Evolutionary conservation across 306 rosid species (phyloP).

Genomic region (Corylus avellana): DNA sequence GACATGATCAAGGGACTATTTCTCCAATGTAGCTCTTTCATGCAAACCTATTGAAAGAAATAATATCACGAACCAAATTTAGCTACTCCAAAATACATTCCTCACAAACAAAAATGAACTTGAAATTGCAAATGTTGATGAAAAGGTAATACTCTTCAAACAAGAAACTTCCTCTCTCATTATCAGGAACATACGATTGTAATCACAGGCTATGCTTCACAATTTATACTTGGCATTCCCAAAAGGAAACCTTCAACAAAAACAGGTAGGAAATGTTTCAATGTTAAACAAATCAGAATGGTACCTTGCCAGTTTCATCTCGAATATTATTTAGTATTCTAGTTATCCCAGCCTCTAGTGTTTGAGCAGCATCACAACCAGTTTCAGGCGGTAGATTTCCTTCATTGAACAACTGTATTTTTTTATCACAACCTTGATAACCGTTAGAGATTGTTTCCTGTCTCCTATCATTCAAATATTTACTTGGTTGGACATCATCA

Average conservation of each 20-base stretch:
- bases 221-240: not conserved
- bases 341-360: conserved; percentile 70
- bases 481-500: conserved; percentile 92
- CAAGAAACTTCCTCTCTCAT: not conserved
- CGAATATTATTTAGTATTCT: conserved; percentile 60
- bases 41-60: conserved; percentile 61
- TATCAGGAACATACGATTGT: not conserved
- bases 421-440: conserved; percentile 57
- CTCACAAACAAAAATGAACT: not conserved
- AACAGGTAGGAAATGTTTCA: conserved; percentile 18
- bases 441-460: conserved; percentile 54
- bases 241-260: not conserved
- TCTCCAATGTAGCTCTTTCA: conserved; percentile 87
- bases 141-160: not conserved
- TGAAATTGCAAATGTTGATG: not conserved
- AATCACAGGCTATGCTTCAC: not conserved
- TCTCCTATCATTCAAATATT: conserved; percentile 47
- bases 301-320: conserved; percentile 70
- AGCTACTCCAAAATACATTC: conserved; percentile 12
- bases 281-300: conserved; percentile 11
- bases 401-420: conserved; percentile 52
- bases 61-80: conserved; percentile 4
- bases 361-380: conserved; percentile 93
- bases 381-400: conserved; percentile 74
- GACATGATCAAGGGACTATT: conserved; percentile 98